Base-by-base conservation (phyloP, 768 basidiomycete genomes). In the Trametes punicea region DNA sequence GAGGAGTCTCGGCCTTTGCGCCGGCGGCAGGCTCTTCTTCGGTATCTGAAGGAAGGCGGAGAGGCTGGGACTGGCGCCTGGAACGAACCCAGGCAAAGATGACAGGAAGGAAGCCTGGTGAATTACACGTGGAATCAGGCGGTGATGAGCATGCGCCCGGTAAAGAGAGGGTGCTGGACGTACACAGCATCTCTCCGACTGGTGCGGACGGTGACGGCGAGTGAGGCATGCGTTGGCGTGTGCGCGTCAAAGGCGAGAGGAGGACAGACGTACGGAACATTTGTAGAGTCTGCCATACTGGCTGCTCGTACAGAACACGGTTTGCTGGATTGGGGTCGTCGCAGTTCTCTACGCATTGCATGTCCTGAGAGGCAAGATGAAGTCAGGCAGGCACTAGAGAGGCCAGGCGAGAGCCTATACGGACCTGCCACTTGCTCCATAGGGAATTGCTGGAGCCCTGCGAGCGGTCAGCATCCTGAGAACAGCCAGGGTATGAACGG, bases 301-400 rank as follows among this genome's bases (percentile, higher is more conserved):
- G 94, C 70, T 98, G 96, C 67, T 98, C 94, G 69, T 90, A 98
- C 27, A 91, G 79, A 46, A 93, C 78, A 51, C 81, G 83, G 31
- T 75, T 74, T 3, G 65, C 59, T 2, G 85, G 80, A 70, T 90
- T 75, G 33, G 81, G 80, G 61, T 85, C 79, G 44, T 70, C 69
- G 70, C 96, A 98, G 71, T 95, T 90, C 78, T 93, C 93, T 40
- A 98, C 95, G 67, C 96, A 98, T 84, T 97, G 93, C 91, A 97
- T 96, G 70, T 98, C 96, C 86, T 89, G 55, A 39, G 41, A 20
- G 48, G 34, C 0, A 33, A 31, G 40, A n/a, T n/a, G n/a, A 36
- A 16, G 9, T 36, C 34, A 40, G 26, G 46, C 8, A 41, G 41
- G 44, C 29, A 45, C 13, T 38, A 21, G 34, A 33, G 30, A 50